These are phyloP conservation scores for Chloromonas sp. DNA, from an alignment of 163 green algal species.

Conservation along the genomic window DNA sequence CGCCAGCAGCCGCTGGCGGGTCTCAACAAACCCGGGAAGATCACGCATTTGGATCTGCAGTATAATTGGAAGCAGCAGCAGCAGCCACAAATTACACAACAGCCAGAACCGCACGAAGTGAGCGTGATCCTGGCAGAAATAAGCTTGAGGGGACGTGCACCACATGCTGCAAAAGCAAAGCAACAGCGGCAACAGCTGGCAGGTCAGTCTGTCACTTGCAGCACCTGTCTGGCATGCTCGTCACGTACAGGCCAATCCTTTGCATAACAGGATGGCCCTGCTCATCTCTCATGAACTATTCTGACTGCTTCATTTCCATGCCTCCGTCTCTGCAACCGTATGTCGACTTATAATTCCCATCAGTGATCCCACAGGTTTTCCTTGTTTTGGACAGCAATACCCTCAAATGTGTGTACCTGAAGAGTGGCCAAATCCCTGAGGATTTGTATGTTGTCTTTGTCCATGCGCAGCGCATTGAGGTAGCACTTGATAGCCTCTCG, in stretches of 20 bases:
- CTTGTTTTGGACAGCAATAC: not conserved
- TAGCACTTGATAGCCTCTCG: conserved; percentile 98
- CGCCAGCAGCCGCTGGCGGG: conserved; percentile 78
- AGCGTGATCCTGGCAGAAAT: too few species aligned
- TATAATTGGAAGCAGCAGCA: too few species aligned
- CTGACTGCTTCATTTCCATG: too few species aligned
- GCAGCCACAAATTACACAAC: too few species aligned
- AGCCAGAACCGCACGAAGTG: too few species aligned
- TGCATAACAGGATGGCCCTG: not conserved
- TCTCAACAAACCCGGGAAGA: conserved; percentile 87
- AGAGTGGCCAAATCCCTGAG: conserved; percentile 88
- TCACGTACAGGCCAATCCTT: not conserved
- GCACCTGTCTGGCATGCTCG: not conserved
- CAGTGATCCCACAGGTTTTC: not conserved
- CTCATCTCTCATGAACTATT: too few species aligned
- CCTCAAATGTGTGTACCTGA: conserved; percentile 49
- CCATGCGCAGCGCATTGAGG: conserved; percentile 88
- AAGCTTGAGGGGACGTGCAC: too few species aligned
- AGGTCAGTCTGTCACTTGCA: not conserved
- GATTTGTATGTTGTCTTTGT: conserved; percentile 92
- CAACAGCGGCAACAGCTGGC: too few species aligned
- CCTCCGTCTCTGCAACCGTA: too few species aligned
- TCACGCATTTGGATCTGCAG: conserved; percentile 93
- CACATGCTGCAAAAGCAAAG: too few species aligned
- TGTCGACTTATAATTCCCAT: too few species aligned